These are phyloP conservation scores for Acorus gramineus DNA, from an alignment of 106 monocot species.

Conservation along the genomic window DNA sequence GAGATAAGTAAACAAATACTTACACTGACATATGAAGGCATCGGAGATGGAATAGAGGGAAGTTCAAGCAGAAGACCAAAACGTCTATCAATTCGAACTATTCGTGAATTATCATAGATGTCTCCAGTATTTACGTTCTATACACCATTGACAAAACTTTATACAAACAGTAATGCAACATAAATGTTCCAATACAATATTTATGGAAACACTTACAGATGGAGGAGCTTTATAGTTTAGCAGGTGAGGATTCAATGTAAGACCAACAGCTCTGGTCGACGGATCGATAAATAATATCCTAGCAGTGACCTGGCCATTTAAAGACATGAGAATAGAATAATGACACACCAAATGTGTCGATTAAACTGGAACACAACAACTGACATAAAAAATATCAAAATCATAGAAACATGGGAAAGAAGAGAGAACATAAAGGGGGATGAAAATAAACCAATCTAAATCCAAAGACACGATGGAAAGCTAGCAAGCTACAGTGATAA, in stretches of 20 bases:
- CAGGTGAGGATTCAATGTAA: constrained; percentile 65
- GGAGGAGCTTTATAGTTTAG: constrained; percentile 48
- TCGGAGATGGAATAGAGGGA: constrained; percentile 51
- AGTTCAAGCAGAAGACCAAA: constrained; percentile 74
- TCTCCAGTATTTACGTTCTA: constrained; percentile 82
- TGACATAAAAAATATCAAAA: background rate
- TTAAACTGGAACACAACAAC: too few species aligned
- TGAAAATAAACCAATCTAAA: background rate
- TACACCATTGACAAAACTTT: background rate
- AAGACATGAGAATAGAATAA: too few species aligned
- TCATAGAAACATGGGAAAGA: background rate
- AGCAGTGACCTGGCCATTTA: constrained; percentile 53
- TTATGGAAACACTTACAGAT: constrained; percentile 37
- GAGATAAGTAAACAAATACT: constrained; percentile 4
- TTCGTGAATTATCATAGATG: constrained; percentile 68
- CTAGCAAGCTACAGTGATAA: too few species aligned
- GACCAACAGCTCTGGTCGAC: constrained; percentile 81
- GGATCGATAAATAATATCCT: constrained; percentile 93
- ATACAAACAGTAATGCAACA: too few species aligned
- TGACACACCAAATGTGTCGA: too few species aligned
- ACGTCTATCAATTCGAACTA: constrained; percentile 70
- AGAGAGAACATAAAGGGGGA: background rate
- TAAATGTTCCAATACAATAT: too few species aligned
- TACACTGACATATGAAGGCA: constrained; percentile 77
- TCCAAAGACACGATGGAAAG: too few species aligned